phyloP scores from a whole-genome alignment of 2,329 filamentous ascomycete genomes.

The Aureobasidium sp. region DNA sequence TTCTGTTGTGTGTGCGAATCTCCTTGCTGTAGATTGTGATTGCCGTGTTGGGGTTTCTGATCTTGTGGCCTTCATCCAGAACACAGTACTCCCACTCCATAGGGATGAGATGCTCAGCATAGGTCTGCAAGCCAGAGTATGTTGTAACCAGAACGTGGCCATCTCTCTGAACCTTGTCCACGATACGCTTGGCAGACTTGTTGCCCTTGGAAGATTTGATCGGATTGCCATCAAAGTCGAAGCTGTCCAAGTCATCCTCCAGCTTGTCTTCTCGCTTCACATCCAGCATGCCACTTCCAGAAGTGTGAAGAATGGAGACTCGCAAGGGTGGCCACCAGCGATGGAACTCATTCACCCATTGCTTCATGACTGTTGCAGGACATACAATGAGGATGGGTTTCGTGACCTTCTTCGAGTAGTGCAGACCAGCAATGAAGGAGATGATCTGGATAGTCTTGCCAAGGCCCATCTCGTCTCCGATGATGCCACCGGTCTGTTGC shows the following conservation, averaged over 20 bases:
- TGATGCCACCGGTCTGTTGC: conserved; percentile 84
- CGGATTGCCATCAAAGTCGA: conserved; percentile 24
- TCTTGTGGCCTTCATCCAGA: conserved; percentile 95
- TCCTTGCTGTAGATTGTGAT: conserved; percentile 96
- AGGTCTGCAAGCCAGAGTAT: conserved; percentile 91
- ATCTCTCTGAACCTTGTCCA: conserved; percentile 70
- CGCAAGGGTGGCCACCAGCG: conserved; percentile 98
- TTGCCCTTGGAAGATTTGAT: conserved; percentile 44
- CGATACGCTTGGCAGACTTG: conserved; percentile 67
- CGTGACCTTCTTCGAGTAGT: conserved; percentile 77
- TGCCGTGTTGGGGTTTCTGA: conserved; percentile 88
- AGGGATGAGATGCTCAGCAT: conserved; percentile 70
- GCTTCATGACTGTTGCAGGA: conserved; percentile 86
- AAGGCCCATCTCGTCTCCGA: conserved; percentile 98
- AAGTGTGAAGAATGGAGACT: conserved; percentile 90
- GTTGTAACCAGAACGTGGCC: conserved; percentile 94
- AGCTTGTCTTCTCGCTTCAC: conserved; percentile 51
- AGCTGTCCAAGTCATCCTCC: conserved; percentile 56
- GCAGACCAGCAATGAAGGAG: conserved; percentile 78
- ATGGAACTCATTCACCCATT: conserved; percentile 99
- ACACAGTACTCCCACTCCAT: conserved; percentile 90
- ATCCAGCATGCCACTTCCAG: conserved; percentile 93
- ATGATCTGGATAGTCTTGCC: conserved; percentile 83
- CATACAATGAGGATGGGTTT: conserved; percentile 87
- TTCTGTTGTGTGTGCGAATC: conserved; percentile 75